Conservation (phyloP, 2,329 filamentous ascomycete genomes). For the Macrophomina pseudophaseolina region DNA sequence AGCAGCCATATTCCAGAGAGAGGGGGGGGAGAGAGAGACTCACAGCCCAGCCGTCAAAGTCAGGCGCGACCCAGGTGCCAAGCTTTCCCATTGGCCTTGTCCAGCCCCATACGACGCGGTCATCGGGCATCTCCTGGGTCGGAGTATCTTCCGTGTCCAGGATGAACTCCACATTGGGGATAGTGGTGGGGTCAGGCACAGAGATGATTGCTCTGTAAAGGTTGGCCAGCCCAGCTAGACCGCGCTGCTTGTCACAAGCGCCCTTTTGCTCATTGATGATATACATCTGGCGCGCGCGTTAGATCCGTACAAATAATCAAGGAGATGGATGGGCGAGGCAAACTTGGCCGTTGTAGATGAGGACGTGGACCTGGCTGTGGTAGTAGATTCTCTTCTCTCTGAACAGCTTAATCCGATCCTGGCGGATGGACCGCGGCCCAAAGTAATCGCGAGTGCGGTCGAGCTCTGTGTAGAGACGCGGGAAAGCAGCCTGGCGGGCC, state of each 20-base stretch:
- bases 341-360: constrained; percentile 24
- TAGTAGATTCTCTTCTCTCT: background rate
- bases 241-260: constrained; percentile 1
- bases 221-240: constrained; percentile 8
- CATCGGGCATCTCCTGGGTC: constrained; percentile 11
- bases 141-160: constrained; percentile 23
- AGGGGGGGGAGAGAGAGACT: background rate
- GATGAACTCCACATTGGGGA: constrained; percentile 26
- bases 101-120: constrained; percentile 29
- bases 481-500: constrained; percentile 11
- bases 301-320: background rate
- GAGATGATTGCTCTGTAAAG: constrained; percentile 23
- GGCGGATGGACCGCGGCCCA: background rate
- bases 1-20: background rate
- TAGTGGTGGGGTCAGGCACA: constrained; percentile 3
- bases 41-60: constrained; percentile 31
- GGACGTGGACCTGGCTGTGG: constrained; percentile 15
- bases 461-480: constrained; percentile 7
- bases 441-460: constrained; percentile 6
- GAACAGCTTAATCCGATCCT: background rate
- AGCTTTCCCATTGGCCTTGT: constrained; percentile 5
- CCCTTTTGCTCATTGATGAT: constrained; percentile 18
- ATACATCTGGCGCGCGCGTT: background rate
- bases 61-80: constrained; percentile 27
- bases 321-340: background rate